Conservation (phyloP, 2,329 filamentous ascomycete species). For the Phyllosticta citrichinensis region DNA sequence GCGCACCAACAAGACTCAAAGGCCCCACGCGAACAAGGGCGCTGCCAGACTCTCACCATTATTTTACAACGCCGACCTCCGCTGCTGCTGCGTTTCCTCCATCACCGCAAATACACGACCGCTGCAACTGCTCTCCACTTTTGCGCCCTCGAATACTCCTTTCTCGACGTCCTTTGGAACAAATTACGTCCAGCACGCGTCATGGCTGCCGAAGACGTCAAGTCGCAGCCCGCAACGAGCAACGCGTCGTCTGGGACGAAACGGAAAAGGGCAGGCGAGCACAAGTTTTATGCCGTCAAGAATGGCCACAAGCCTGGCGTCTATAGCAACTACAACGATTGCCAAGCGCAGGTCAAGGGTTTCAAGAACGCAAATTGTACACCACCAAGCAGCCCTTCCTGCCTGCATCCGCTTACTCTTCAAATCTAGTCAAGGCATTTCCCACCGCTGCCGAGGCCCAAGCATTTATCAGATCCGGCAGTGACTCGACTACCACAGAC, state of each 20-base stretch:
- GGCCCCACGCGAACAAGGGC: neutral
- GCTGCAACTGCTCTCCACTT: neutral
- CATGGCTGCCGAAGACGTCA: conserved; percentile 10
- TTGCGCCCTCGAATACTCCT: neutral
- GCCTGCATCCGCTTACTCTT: neutral
- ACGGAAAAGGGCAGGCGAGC: conserved; percentile 42
- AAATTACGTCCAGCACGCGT: neutral
- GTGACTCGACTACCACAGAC: neutral
- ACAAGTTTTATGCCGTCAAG: conserved; percentile 56
- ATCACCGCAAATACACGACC: neutral
- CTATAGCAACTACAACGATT: conserved; percentile 54
- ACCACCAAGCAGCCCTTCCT: no score
- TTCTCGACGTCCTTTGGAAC: neutral
- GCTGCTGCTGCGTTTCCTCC: neutral
- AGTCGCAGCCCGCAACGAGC: conserved; percentile 15
- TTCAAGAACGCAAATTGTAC: conserved; percentile 39
- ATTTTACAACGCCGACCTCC: neutral
- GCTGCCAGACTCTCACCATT: neutral
- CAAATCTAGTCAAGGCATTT: conserved; percentile 65
- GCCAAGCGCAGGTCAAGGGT: conserved; percentile 50
- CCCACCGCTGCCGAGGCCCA: conserved; percentile 63
- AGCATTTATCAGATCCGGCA: conserved; percentile 47
- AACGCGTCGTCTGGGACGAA: conserved; percentile 39
- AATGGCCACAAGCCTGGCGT: conserved; percentile 51
- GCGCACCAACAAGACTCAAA: neutral